Percentiles rank a stretch among this genome's conserved stretches.
These are phyloP conservation scores for Yarrowia sp. DNA, from an alignment of 805 yeast species.

Conservation along the genomic window DNA sequence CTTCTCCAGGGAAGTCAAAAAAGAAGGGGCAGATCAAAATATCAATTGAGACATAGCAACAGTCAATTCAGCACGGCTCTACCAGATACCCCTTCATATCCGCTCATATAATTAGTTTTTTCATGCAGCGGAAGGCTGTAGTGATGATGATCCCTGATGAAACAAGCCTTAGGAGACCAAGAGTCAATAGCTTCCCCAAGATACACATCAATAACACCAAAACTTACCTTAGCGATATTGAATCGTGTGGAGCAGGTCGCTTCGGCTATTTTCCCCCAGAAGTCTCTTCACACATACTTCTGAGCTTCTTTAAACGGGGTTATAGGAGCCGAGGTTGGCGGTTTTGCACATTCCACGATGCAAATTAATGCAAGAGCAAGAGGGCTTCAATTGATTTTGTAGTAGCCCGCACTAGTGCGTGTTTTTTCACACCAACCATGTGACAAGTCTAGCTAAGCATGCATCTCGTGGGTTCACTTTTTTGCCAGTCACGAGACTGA, in stretches of 20 bases:
- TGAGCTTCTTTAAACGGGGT: not conserved
- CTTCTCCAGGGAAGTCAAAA: too few relatives aligned
- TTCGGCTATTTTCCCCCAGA: not conserved
- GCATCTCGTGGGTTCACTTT: not conserved
- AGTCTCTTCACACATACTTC: not conserved
- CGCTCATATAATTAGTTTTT: not conserved
- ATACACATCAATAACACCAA: not conserved
- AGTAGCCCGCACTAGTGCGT: too few relatives aligned
- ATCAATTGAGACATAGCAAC: not conserved
- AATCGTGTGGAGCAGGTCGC: too few relatives aligned
- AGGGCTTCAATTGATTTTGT: too few relatives aligned
- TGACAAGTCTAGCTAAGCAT: too few relatives aligned
- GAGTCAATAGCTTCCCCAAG: not conserved
- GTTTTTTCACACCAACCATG: too few relatives aligned
- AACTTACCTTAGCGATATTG: too few relatives aligned
- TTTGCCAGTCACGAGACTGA: not conserved
- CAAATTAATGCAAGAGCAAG: not conserved
- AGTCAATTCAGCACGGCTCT: not conserved
- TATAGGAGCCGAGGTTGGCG: constrained; percentile 9
- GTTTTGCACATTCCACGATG: not conserved
- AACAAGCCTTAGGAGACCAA: not conserved
- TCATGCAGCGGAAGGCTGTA: not conserved
- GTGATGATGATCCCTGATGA: not conserved
- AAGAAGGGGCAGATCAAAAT: too few relatives aligned
- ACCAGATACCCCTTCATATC: not conserved